Base-by-base conservation (phyloP, 2,329 filamentous ascomycete species). In the Cladosporium austrohemisphaericum region DNA sequence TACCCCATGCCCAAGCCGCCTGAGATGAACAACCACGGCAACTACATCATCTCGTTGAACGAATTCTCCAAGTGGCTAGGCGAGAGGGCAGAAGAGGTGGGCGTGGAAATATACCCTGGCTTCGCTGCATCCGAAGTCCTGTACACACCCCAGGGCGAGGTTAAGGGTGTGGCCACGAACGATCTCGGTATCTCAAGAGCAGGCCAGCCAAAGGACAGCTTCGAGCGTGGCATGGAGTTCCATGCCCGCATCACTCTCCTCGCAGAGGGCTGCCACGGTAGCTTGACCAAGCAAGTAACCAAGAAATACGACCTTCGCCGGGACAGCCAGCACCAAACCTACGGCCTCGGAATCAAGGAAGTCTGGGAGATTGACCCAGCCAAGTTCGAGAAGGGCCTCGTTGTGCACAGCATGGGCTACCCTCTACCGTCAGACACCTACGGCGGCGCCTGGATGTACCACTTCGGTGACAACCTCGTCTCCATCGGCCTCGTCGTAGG, bases 361-460 rank as follows among this genome's bases (percentile, higher is more conserved):
- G 87, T 98, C 0, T 98, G 93, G 93, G 93, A 98, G 70, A 79
- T 98, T 25, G 81, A 90, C 60, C 90, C 93, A 0, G 89, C 88
- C 60, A 97, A 95, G 71, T 97, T 96, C 71, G 78, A 85, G 53
- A 86, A 86, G 64, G 93, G 93, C 46, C 76, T 92, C 58, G 81
- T 97, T 37, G 81, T 84, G 3, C 93, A 98, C 73, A 87, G 89
- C 4, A 82, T 98, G 84, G 93, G 93, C 16, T 97, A 95, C 64
- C 93, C 93, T 16, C 72, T 98, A 36, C 81, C 89, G 13, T 81
- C 78, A 60, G 86, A 97, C 65, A 93, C 91, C 7, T 98, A 98
- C 66, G 93, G 93, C 58, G 93, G 93, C 57, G 90, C 88, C n/a
- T 98, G 90, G 84, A 91, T 98, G 88, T 98, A 98, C 65, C 93